Evolutionary conservation across 1,284 basidiomycete species (phyloP), one percentile per base, ranked within the genome.

Genomic region (Jaminaea rosea): DNA sequence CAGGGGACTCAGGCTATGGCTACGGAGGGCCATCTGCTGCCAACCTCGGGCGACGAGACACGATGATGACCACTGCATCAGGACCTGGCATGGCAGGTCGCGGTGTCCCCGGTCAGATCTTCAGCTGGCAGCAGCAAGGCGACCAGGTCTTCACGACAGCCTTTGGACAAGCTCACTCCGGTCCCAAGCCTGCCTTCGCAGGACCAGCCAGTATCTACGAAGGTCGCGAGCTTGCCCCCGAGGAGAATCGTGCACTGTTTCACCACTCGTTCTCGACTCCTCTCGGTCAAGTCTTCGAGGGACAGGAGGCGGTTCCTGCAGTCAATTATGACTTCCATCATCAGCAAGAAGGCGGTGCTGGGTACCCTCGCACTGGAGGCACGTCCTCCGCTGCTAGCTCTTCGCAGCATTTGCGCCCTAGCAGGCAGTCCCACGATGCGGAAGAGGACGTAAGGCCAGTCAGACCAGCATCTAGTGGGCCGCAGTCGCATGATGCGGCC

Each of bases 81-180:
- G 66, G 66, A 4, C 65, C 65, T 3, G 66, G 66, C 15, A 59
- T 69, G 58, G 66, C 66, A 1, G 66, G 66, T 5, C 49, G 66
- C 9, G 66, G 66, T n/a, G 64, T 67, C 11, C 64, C 66, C 15
- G 66, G 66, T 11, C 64, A 65, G 34, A 37, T 66, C 7, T 67
- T 65, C 37, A 56, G 56, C 11, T 69, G 62, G 64, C 58, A 60
- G 3, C 50, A 61, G 36, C 59, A 57, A 32, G 66, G 64, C 13
- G 59, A 59, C n/a, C 59, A 54, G 2, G 62, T 62, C 27, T 54
- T 59, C 9, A 53, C 53, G 15, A 3, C 39, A 13, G 15, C 39
- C 1, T 58, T 60, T 24, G 58, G 59, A 5, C 37, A 17, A 48
- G 49, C n/a, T 46, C 46, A 31, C 50, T 13, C 52, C 13, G 48